Base-by-base conservation (phyloP, 192 early-diverging fungal genomes). In the Linnemannia exigua region DNA sequence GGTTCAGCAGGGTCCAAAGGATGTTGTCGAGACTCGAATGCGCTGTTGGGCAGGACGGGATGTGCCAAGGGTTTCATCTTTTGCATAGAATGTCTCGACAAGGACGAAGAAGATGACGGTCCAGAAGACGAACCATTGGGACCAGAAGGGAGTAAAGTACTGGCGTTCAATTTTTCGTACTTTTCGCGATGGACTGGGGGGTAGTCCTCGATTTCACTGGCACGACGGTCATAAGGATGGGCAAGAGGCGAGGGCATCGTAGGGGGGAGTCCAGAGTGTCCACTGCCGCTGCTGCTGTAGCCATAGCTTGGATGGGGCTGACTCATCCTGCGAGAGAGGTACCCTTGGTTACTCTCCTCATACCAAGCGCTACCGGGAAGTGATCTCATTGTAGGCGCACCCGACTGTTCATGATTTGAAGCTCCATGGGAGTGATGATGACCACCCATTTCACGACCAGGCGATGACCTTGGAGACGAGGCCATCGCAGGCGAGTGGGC, bases 151-250 rank as follows among this genome's bases (percentile, higher is more conserved):
- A 79, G 6, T 61, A 80, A 63, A 4, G 84, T 86, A 70, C 61
- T 80, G 0, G 84, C 84, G 37, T 86, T 86, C 41, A 86, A 36
- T 15, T 68, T 44, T 52, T 86, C 84, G 61, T 86, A 86, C 51
- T 86, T 86, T 47, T 86, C 84, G 2, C 84, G 77, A 37, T 86
- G 84, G 25, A 70, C 63, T n/a, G 76, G 75, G 1, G 74, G 54
- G 36, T 86, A 86, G 41, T 86, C 84, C 6, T 86, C 84, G 5
- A 47, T 47, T 36, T 86, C 84, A 38, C 84, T 86, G 3, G 73
- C 68, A 35, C 84, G 84, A 33, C 84, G 84, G 66, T 86, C 84
- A 35, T 86, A 86, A 20, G 61, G 58, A 47, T 76, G 83, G 16
- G 78, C 48, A 25, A 72, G 36, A 25, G 74, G 74, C 25, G 74